Conservation (phyloP, 129 eudicot genomes). For the Pseudognaphalium luteoalbum region DNA sequence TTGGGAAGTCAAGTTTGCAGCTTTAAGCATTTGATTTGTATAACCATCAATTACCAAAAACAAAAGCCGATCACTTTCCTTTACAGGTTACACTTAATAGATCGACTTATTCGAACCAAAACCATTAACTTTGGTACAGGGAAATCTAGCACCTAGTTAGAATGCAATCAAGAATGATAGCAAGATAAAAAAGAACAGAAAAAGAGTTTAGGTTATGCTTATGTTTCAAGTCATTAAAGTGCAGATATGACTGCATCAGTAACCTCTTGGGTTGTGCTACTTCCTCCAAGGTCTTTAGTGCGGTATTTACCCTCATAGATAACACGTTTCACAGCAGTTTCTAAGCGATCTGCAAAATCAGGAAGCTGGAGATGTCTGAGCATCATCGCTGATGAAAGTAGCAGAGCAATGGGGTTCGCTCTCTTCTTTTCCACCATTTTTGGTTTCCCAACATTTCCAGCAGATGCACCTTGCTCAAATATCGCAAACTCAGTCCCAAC, state of each 20-base stretch:
- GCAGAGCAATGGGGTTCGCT: conserved; percentile 85
- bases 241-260: conserved; percentile 79
- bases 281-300: conserved; percentile 82
- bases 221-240: conserved; percentile 37
- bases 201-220: not conserved
- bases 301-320: conserved; percentile 60
- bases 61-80: conserved; percentile 17
- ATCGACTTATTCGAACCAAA: conserved; percentile 35
- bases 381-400: conserved; percentile 93
- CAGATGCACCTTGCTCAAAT: conserved; percentile 95
- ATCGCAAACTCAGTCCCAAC: conserved; percentile 77
- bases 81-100: conserved; percentile 28
- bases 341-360: conserved; percentile 70
- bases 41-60: conserved; percentile 7
- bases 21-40: conserved; percentile 4
- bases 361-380: conserved; percentile 81
- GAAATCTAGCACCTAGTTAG: conserved; percentile 17
- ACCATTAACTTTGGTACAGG: not conserved
- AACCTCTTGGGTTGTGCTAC: conserved; percentile 71
- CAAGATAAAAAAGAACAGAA: conserved; percentile 9
- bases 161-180: conserved; percentile 12
- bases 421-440: conserved; percentile 58
- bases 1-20: not conserved
- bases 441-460: conserved; percentile 80
- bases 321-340: conserved; percentile 76